Base-by-base conservation (phyloP, 768 basidiomycete species). In the Macrolepiota fuliginosa region DNA sequence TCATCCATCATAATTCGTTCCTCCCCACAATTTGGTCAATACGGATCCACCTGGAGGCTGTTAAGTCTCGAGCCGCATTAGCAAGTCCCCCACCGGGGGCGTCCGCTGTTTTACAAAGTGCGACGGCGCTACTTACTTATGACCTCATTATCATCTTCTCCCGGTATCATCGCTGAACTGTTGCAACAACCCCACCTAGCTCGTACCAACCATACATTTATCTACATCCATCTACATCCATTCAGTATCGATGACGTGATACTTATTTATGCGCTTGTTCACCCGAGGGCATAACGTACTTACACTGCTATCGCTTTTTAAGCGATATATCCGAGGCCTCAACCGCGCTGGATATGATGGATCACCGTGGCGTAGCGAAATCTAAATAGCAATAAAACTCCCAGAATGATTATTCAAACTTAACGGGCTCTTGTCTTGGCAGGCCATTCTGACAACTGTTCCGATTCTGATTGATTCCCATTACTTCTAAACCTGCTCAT, bases 281-380 rank as follows among this genome's bases (percentile, higher is more conserved):
- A 54, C 24, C 53, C 53, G 36, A 37, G 53, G 51, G 22, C 10
- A n/a, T 54, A 24, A 37, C n/a, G 22, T 22, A 36, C 7, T 36
- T 19, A 19, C 2, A 54, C 15, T 24, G 11, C 19, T 22, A n/a
- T 40, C 32, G 47, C 56, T 32, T 37, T 2, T 15, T 13, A 49
- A 49, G 56, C 56, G 47, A 36, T 50, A 50, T 50, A 17, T 50
- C 57, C 57, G 57, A 50, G 57, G 57, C 50, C 22, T 13, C 53
- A 19, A 54, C 5, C 13, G n/a, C 17, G 36, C 37, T 4, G 12
- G 36, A 22, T 15, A n/a, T 24, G 22, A 22, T 29, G 19, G 17
- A 22, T 19, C 11, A 37, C 11, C 3, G 19, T 36, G 53, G 19
- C 19, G 19, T 39, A 25, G 36, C 36, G 29, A 15, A 40, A 25